A percentile compares a stretch with the other conserved stretches of the same genome.
phyloP scores from a whole-genome alignment of 768 basidiomycete genomes.

The Solioccasus polychromus region DNA sequence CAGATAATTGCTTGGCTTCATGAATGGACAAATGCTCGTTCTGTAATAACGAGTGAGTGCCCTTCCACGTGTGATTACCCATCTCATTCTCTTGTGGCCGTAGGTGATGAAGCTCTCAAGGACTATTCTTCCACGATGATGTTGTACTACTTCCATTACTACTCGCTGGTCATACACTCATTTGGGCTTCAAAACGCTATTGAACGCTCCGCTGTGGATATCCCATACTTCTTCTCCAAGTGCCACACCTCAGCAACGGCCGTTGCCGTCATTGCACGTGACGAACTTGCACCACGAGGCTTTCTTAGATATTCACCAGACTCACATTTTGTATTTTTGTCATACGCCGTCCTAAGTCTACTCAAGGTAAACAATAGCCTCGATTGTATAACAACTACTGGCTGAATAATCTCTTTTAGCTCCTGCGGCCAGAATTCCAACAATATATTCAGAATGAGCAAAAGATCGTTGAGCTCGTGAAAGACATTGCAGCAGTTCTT shows the following conservation, averaged over 20 bases:
- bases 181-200: constrained; percentile 97
- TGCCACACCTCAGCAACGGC: constrained; percentile 70
- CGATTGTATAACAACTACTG: not conserved
- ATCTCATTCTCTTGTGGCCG: constrained; percentile 2
- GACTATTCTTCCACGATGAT: constrained; percentile 33
- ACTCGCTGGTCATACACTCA: constrained; percentile 86
- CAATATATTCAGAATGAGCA: constrained; percentile 72
- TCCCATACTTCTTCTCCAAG: constrained; percentile 81
- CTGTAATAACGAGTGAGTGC: constrained; percentile 17
- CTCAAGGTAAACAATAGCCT: constrained; percentile 65
- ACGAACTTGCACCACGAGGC: constrained; percentile 74
- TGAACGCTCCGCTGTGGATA: constrained; percentile 68
- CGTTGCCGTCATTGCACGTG: constrained; percentile 70
- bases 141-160: constrained; percentile 82
- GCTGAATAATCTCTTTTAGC: constrained; percentile 41
- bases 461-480: constrained; percentile 64
- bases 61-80: not conserved
- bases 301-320: constrained; percentile 85
- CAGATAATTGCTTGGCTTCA: constrained; percentile 63
- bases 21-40: constrained; percentile 43
- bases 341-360: constrained; percentile 90
- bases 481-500: constrained; percentile 78
- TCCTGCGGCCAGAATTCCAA: constrained; percentile 82
- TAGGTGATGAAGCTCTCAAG: constrained; percentile 27
- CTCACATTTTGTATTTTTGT: constrained; percentile 85